Conservation (phyloP, 306 rosid genomes). For the Echinosophora koreensis region DNA sequence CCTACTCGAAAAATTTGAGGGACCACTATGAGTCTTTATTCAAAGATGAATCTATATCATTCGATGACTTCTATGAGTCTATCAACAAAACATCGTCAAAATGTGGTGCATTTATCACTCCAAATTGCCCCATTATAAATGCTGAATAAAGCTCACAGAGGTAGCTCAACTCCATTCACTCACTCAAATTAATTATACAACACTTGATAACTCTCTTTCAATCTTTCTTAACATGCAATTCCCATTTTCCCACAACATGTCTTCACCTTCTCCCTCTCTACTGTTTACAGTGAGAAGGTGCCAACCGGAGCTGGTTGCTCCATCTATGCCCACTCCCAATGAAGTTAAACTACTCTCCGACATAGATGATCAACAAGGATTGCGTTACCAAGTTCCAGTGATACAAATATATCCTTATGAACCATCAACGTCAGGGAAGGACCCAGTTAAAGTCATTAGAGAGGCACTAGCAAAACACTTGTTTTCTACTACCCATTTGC, state of each 20-base stretch:
- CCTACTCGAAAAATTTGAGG: no score
- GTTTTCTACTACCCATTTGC: slow-evolving; percentile 48
- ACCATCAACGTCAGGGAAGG: slow-evolving; percentile 35
- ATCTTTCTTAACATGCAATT: no score
- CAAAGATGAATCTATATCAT: no score
- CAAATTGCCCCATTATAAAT: no score
- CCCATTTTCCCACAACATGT: slow-evolving; percentile 1
- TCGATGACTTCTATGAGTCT: no score
- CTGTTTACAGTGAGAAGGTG: slow-evolving; percentile 22
- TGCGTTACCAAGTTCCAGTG: background rate
- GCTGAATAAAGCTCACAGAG: no score
- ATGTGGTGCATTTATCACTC: no score
- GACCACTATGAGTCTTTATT: no score
- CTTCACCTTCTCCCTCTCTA: background rate
- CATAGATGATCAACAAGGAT: slow-evolving; percentile 43
- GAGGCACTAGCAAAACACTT: slow-evolving; percentile 23
- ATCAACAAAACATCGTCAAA: no score
- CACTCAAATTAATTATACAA: no score
- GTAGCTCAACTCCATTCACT: no score
- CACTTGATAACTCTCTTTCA: no score
- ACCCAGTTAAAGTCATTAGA: slow-evolving; percentile 37
- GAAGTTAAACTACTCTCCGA: slow-evolving; percentile 45
- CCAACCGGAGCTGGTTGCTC: slow-evolving; percentile 43
- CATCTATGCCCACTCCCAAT: slow-evolving; percentile 41
- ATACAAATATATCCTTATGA: background rate